A percentile compares a stretch with the other conserved stretches of the same genome.
Evolutionary conservation across 306 rosid genomes (phyloP).

Genomic region (Rosa multiflora): DNA sequence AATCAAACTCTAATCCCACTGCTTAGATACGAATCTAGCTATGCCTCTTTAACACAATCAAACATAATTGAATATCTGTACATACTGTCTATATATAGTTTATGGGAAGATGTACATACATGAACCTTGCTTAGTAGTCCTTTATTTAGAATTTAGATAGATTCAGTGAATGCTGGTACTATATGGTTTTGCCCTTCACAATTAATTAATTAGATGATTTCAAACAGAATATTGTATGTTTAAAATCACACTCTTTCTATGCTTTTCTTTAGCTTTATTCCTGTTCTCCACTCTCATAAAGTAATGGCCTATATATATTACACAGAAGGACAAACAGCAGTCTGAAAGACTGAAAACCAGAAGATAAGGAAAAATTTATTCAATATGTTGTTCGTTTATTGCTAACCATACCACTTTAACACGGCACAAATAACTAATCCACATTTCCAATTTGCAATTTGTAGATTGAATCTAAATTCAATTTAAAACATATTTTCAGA

Average conservation of each 20-base stretch:
- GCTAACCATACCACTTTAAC: too few species aligned
- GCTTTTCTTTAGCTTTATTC: background rate
- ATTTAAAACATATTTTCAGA: too few species aligned
- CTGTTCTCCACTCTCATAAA: background rate
- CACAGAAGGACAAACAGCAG: background rate
- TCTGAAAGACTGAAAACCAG: background rate
- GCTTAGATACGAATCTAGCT: slow-evolving; percentile 16
- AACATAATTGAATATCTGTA: slow-evolving; percentile 11
- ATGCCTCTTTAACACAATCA: slow-evolving; percentile 7
- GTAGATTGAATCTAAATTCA: too few species aligned
- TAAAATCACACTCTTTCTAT: background rate
- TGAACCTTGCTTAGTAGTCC: background rate
- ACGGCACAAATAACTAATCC: too few species aligned
- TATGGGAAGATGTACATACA: background rate
- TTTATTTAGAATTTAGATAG: background rate
- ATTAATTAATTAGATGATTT: background rate
- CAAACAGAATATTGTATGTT: background rate
- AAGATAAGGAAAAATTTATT: too few species aligned
- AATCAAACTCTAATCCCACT: background rate
- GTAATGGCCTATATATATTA: background rate
- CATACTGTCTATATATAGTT: background rate
- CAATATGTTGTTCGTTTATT: too few species aligned
- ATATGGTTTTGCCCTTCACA: background rate
- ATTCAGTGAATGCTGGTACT: background rate
- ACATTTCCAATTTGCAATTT: too few species aligned